A percentile compares a stretch with the other conserved stretches of the same genome.
Conservation (phyloP, 768 basidiomycete genomes). For the Macrocybe gigantea region DNA sequence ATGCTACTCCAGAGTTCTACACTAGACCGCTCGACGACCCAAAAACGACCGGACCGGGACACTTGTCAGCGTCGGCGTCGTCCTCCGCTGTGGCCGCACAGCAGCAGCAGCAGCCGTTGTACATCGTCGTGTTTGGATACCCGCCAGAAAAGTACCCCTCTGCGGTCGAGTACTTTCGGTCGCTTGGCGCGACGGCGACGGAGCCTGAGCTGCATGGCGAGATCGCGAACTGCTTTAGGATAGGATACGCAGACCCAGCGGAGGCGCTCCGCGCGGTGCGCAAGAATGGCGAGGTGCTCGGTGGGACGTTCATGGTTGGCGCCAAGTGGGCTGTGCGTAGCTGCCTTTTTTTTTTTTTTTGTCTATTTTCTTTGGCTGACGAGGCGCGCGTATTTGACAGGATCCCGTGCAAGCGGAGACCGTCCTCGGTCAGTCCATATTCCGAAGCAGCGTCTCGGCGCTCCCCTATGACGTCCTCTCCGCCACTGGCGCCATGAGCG, state of each 20-base stretch:
- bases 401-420: slow-evolving; percentile 56
- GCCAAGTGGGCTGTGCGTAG: slow-evolving; percentile 77
- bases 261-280: slow-evolving; percentile 77
- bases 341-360: slow-evolving; percentile 1
- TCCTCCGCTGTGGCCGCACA: slow-evolving; percentile 17
- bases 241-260: slow-evolving; percentile 65
- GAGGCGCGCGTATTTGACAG: slow-evolving; percentile 25
- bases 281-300: slow-evolving; percentile 76
- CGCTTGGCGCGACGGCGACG: slow-evolving; percentile 57
- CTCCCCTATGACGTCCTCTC: slow-evolving; percentile 15
- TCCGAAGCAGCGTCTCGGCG: slow-evolving; percentile 15
- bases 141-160: slow-evolving; percentile 72
- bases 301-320: slow-evolving; percentile 79
- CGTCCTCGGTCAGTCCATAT: slow-evolving; percentile 35
- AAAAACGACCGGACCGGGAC: too few relatives aligned
- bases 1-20: slow-evolving; percentile 26
- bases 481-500: slow-evolving; percentile 30
- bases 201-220: slow-evolving; percentile 64
- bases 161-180: slow-evolving; percentile 69
- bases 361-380: not conserved
- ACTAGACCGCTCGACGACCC: slow-evolving; percentile 29
- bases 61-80: slow-evolving; percentile 12
- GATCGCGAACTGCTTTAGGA: slow-evolving; percentile 75
- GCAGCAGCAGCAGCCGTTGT: slow-evolving; percentile 23
- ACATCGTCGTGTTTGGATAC: slow-evolving; percentile 85